These are phyloP conservation scores for Microsporum canis DNA, from an alignment of 2,329 filamentous ascomycete genomes.

Conservation along the genomic window DNA sequence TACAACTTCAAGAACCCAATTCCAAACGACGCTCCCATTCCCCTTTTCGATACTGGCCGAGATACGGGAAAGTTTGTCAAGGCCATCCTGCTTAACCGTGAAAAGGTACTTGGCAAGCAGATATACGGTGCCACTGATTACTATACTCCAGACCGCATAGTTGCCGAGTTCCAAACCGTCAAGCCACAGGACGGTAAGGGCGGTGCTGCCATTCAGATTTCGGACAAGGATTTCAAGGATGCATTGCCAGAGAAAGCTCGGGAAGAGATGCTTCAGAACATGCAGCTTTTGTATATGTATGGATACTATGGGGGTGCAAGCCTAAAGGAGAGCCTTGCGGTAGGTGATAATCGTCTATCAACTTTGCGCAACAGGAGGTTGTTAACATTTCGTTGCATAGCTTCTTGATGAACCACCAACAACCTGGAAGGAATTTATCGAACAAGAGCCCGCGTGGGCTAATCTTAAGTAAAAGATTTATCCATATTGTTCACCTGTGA, in stretches of 20 bases:
- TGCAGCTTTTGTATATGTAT: conserved; percentile 40
- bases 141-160: conserved; percentile 32
- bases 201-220: conserved; percentile 17
- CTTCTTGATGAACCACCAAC: background rate
- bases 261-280: conserved; percentile 43
- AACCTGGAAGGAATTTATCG: conserved; percentile 1
- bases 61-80: conserved; percentile 37
- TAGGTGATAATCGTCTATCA: conserved; percentile 14
- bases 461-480: background rate
- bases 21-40: conserved; percentile 26
- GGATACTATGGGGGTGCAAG: conserved; percentile 43
- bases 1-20: conserved; percentile 21
- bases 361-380: background rate
- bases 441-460: background rate
- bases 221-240: conserved; percentile 20
- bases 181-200: conserved; percentile 29
- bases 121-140: conserved; percentile 36
- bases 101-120: conserved; percentile 34
- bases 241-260: conserved; percentile 21
- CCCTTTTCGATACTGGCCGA: conserved; percentile 34
- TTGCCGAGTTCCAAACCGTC: conserved; percentile 28
- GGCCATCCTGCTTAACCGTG: conserved; percentile 29
- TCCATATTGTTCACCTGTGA: background rate
- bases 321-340: conserved; percentile 18
- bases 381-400: background rate